Evolutionary conservation across 441 rosid species (phyloP).

Genomic region (Mallotus japonicus): DNA sequence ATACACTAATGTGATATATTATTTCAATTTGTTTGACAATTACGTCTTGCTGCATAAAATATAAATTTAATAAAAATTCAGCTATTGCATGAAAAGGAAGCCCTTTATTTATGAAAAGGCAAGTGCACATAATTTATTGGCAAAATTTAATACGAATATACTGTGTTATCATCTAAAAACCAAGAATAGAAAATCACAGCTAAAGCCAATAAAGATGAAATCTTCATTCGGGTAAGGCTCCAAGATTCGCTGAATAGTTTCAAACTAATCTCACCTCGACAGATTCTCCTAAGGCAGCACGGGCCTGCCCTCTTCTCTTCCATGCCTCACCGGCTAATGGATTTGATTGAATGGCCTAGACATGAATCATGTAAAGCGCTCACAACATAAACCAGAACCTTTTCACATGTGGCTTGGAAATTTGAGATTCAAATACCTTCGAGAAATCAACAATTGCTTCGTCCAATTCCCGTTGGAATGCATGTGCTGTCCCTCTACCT

Average conservation of each 20-base stretch:
- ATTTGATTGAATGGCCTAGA: conserved; percentile 83
- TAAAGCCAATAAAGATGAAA: conserved; percentile 5
- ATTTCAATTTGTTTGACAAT: not conserved
- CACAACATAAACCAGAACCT: conserved; percentile 19
- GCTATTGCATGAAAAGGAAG: conserved; percentile 3
- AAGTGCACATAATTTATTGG: not conserved
- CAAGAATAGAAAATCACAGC: conserved; percentile 17
- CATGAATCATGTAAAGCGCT: conserved; percentile 20
- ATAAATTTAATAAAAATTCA: not conserved
- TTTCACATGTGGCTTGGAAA: not conserved
- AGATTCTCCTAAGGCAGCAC: conserved; percentile 95
- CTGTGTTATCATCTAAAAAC: conserved; percentile 1
- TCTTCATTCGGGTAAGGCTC: conserved; percentile 13
- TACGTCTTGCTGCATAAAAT: conserved; percentile 4
- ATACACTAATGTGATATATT: not conserved
- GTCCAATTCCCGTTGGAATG: conserved; percentile 88
- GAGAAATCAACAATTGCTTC: conserved; percentile 90
- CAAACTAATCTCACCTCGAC: conserved; percentile 54
- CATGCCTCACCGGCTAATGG: conserved; percentile 98
- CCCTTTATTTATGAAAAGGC: not conserved
- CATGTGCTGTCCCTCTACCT: conserved; percentile 98
- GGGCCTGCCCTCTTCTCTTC: conserved; percentile 99
- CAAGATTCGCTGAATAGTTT: conserved; percentile 15
- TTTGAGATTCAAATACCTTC: conserved; percentile 48
- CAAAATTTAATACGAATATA: conserved; percentile 2